Evolutionary conservation across 1,284 basidiomycete species (phyloP), one percentile per base, ranked within the genome.

Genomic region (Trichosporon sp.): DNA sequence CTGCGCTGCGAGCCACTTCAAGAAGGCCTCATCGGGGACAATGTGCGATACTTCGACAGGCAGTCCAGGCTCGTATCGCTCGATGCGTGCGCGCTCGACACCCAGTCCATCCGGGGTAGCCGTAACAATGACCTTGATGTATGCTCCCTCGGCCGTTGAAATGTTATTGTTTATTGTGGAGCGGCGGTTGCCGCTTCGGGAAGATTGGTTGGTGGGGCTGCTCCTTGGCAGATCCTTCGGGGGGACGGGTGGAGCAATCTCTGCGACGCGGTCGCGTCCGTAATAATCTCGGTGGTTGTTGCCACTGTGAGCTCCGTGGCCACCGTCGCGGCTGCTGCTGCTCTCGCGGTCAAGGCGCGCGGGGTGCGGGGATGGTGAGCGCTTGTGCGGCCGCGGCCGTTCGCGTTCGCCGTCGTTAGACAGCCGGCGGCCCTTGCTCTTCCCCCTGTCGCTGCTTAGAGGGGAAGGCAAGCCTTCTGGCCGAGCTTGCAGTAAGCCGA

Each of bases 91-190:
- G 14, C 25, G 27, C 49, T 54, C 49, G 25, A 54, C 25, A 14
- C 49, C 49, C 14, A n/a, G 10, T 16, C 49, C 49, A n/a, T 29
- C 25, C 27, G 49, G 25, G 11, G 25, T 54, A 6, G 25, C 25
- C 13, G 49, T 54, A 7, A 54, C 49, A n/a, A 54, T 54, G 49
- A 54, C 49, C 49, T 54, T 54, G 49, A 54, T 54, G 49, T 29
- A 54, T 29, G 49, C 49, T 16, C 49, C 49, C 14, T 29, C 25
- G 16, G 21, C 5, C 7, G 33, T 8, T 14, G 33, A 34, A 21
- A 16, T 6, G 40, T 8, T 46, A 14, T 52, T 52, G 25, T 52
- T 52, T 13, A 14, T 14, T 37, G 4, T 14, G 9, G 49, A 29
- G 27, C 49, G 46, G 9, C 46, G 49, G 7, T 54, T 29, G 25